Evolutionary conservation across 2,329 filamentous ascomycete genomes (phyloP), one percentile per base, ranked within the genome.

Genomic region (Colletotrichum lindemuthianum): DNA sequence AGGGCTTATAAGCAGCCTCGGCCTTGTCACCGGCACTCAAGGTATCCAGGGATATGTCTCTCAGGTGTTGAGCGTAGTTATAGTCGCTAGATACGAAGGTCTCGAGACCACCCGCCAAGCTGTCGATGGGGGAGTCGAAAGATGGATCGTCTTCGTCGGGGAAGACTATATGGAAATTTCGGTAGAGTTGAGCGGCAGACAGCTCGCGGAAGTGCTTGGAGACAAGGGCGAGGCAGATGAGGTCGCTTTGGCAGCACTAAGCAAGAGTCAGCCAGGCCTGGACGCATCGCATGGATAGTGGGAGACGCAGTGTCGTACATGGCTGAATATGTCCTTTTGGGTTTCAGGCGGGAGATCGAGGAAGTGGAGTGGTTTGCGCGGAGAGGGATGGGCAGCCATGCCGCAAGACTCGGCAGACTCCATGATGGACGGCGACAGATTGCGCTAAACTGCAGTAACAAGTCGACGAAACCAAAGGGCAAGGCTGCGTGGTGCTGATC

Each of bases 11-110:
- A 24, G 82, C 79, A 15, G 75, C 71, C 68, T 88, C 84, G n/a
- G 81, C 84, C 72, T 84, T 84, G 56, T 77, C 72, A 8, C 84
- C 85, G 9, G 79, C 77, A 66, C 79, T 83, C 33, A 84, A 74
- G 1, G 85, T 86, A 67, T 88, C 86, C 65, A 90, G 78, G 37
- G 78, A 81, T 41, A 90, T 76, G 60, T 85, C 81, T 66, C 80
- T 81, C 36, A 90, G 75, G 70, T 88, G 83, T 67, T 82, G 76
- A 33, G 85, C 85, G 75, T 90, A 89, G 73, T 89, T 80, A 75
- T 89, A 88, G 36, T 88, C 82, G 77, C 87, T 89, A 0, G 86
- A 86, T 36, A 82, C 84, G 58, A 90, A 84, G 4, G 87, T 89
- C 59, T 89, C 83, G 51, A 90, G 79, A 4, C 86, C 84, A 24